Evolutionary conservation across 352 stramenopile genomes (phyloP).

Genomic region (Bremia lactucae): DNA sequence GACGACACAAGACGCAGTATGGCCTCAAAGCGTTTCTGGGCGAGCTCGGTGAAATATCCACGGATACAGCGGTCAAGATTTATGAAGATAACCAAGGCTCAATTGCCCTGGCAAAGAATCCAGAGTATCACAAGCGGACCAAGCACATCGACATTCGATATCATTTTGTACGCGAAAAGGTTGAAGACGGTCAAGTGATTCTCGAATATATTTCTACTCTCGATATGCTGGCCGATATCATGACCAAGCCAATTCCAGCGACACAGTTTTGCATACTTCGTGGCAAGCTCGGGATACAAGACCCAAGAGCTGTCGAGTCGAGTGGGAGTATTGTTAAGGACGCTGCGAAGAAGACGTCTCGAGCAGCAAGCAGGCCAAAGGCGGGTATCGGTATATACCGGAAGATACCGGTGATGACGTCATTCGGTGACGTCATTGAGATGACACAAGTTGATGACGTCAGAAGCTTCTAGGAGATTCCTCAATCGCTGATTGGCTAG

Average conservation of each 20-base stretch:
- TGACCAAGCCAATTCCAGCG: neutral
- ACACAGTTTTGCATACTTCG: neutral
- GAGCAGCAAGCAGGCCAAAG: too few species aligned
- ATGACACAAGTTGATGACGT: too few species aligned
- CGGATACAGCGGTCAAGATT: neutral
- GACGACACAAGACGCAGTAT: neutral
- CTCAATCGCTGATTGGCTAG: too few species aligned
- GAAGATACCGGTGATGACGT: too few species aligned
- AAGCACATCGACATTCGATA: neutral
- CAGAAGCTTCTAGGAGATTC: too few species aligned
- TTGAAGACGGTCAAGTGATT: neutral
- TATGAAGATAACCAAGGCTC: too few species aligned
- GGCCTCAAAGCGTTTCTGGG: neutral
- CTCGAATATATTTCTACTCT: neutral
- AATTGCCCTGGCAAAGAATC: neutral
- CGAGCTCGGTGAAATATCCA: neutral
- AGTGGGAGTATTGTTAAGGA: neutral
- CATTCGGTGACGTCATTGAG: too few species aligned
- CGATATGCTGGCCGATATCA: neutral
- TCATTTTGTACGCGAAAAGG: neutral
- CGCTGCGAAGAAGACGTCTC: neutral
- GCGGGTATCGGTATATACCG: too few species aligned
- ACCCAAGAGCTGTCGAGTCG: too few species aligned
- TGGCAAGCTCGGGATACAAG: neutral
- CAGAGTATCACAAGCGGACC: neutral